Base-by-base conservation (phyloP, 2,329 filamentous ascomycete genomes). In the Cladosporium cucumerinum region DNA sequence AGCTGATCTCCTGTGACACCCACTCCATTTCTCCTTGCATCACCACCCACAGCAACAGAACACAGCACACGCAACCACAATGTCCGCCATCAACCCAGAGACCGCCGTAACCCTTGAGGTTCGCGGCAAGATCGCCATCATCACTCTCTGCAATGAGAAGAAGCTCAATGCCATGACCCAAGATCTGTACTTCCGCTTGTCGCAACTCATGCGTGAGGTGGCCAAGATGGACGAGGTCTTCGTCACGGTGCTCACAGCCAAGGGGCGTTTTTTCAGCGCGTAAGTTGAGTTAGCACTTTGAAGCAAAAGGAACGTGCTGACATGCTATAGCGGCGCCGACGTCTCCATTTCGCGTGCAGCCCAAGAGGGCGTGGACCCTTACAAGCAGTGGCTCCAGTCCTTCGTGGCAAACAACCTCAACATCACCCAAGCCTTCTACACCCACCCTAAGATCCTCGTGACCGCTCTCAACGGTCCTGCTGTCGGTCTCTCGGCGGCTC, bases 381-480 rank as follows among this genome's bases (percentile, higher is more conserved):
- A 83, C 67, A 80, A 80, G n/a, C 82, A 86, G 70, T 88, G 87
- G 80, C 85, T 96, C 39, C 83, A 85, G 60, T 81, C 76, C 74
- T 96, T 98, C 78, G 89, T 92, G 12, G 83, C 89, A 70, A 89
- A 90, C 83, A 98, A 98, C 82, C 86, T 97, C 64, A 91, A 96
- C 83, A 86, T 92, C 72, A 95, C 93, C 2, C 89, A 92, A 72
- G 89, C 92, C 71, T 97, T 98, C 82, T 93, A 95, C 82, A 89
- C 88, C 16, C 95, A 98, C 80, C 91, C 93, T 72, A 97, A 98
- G 81, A 90, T 98, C 78, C 90, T 98, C 26, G 86, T 98, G 66
- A 89, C 89, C 0, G 95, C 92, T 0, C 88, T 98, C 69, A 98
- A 98, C 80, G 95, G 94, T 3, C 95, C 95, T 6, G 93, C 88